Evolutionary conservation across 768 basidiomycete species (phyloP), one percentile per base, ranked within the genome.

Genomic region (Leucosporidium creatinivorum): DNA sequence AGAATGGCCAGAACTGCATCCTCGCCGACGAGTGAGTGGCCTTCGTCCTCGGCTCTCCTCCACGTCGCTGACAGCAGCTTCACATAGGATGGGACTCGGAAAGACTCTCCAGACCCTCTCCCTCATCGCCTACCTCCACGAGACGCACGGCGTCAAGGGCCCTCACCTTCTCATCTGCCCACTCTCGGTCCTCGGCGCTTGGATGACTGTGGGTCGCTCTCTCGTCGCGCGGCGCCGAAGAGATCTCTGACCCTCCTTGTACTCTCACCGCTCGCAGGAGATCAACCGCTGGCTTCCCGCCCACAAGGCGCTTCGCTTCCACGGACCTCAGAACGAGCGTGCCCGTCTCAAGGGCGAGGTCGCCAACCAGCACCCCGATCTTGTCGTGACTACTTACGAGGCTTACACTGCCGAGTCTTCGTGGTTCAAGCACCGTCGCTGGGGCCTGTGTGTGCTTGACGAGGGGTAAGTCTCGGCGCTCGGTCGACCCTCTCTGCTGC

Each of bases 91-190:
- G 84, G 85, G 85, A 70, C 81, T 86, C 7, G 85, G 85, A 9
- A 86, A 86, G 75, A 86, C 86, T 0, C 77, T 86, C 26, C 85
- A 86, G 78, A 72, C 85, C 9, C 78, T 86, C 1, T 82, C 85
- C 3, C 80, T 89, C 28, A 85, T 89, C 67, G 87, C 87, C 0
- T 84, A 87, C 71, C 82, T 89, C 66, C 82, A 82, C 69, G 86
- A 88, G 73, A 79, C 75, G 28, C 78, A 81, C 18, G 77, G 80
- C 55, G 80, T 84, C 79, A 58, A 65, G 73, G 84, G 85, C 44
- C 86, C 87, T 15, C 87, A 88, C 77, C 82, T 89, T 31, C 83
- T 89, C 56, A 82, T 89, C 62, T 89, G 87, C 73, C 88, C 88
- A 0, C 81, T 89, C 4, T 87, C 86, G 12, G 85, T 86, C 47